These are phyloP conservation scores for Hibiscus trionum DNA, from an alignment of 345 rosid species.

Conservation along the genomic window DNA sequence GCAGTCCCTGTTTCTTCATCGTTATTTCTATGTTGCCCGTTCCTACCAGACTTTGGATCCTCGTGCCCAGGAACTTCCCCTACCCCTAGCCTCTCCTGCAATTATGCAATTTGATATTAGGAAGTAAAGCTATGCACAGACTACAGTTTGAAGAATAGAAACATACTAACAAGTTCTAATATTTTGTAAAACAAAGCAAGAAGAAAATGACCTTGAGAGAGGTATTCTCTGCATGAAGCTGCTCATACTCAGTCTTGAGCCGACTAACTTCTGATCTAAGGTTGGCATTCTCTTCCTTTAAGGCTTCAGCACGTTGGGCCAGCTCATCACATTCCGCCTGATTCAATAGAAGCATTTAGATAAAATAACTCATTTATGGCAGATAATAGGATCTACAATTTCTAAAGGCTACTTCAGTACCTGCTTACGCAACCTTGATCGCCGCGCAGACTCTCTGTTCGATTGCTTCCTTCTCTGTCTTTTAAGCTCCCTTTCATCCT, in stretches of 20 bases:
- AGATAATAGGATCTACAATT: background rate
- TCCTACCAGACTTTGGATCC: conserved; percentile 39
- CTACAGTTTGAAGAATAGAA: background rate
- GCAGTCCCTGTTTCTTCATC: conserved; percentile 32
- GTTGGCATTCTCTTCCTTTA: conserved; percentile 78
- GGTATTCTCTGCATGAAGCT: conserved; percentile 66
- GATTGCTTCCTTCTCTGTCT: conserved; percentile 96
- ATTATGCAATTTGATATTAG: conserved; percentile 4
- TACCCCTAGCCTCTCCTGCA: conserved; percentile 75
- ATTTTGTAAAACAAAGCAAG: background rate
- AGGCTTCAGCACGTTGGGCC: conserved; percentile 72
- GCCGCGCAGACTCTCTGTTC: conserved; percentile 95
- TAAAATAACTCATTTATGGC: conserved; percentile 12
- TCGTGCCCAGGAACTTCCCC: conserved; percentile 49
- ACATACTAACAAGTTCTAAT: background rate
- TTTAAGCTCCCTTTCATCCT: conserved; percentile 96
- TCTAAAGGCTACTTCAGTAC: conserved; percentile 29
- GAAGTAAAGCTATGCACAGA: background rate
- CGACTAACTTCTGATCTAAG: conserved; percentile 76
- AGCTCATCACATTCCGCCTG: conserved; percentile 99
- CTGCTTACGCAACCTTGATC: conserved; percentile 97
- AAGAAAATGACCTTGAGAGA: conserved; percentile 57
- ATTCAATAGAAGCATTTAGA: conserved; percentile 18
- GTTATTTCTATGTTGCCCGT: conserved; percentile 32
- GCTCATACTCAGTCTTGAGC: conserved; percentile 69